Conservation (phyloP, 2,329 filamentous ascomycete species). For the Colletotrichum graminicola region DNA sequence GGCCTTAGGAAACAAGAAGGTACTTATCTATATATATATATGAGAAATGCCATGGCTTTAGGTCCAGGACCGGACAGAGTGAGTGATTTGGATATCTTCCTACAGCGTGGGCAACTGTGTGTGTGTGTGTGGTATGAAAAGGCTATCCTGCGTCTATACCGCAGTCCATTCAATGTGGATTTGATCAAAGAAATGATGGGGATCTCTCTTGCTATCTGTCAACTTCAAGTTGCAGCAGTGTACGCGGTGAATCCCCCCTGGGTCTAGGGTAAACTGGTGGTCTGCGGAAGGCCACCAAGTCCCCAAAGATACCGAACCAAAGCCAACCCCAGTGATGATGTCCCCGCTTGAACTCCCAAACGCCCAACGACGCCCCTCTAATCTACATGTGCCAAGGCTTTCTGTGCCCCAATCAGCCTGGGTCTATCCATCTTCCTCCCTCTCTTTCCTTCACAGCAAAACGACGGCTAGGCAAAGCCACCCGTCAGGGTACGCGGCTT, state of each 20-base stretch:
- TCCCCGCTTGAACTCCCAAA: not conserved
- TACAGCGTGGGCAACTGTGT: no score
- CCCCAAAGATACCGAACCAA: not conserved
- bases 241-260: no score
- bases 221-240: not conserved
- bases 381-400: not conserved
- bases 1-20: not conserved
- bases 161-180: not conserved
- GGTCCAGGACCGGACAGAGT: conserved; percentile 6
- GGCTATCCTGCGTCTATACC: not conserved
- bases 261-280: not conserved
- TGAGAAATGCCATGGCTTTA: not conserved
- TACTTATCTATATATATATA: not conserved
- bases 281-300: not conserved
- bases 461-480: conserved; percentile 88
- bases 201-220: no score
- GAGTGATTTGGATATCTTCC: not conserved
- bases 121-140: no score
- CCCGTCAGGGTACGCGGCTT: conserved; percentile 90
- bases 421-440: not conserved
- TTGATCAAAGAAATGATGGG: not conserved
- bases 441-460: conserved; percentile 63
- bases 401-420: not conserved
- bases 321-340: not conserved
- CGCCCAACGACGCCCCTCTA: not conserved